Base-by-base conservation (phyloP, 164 flowering plant genomes). In the Macadamia integrifolia region DNA sequence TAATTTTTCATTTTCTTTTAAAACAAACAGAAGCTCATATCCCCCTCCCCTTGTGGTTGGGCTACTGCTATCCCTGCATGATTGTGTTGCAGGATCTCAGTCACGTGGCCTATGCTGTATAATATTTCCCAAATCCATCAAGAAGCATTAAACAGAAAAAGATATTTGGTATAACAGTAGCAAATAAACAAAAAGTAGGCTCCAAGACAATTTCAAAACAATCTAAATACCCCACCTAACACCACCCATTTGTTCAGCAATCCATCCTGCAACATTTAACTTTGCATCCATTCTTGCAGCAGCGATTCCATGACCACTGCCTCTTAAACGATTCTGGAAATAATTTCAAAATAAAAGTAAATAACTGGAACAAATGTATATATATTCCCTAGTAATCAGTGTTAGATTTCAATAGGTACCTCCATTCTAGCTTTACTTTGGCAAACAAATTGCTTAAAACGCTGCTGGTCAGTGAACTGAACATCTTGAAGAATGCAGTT, bases 361-460 rank as follows among this genome's bases (percentile, higher is more conserved):
- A 66, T 60, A 32, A 66, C 58, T 17, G 49, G 43, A 46, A 31
- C 44, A 66, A 44, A 60, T 59, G 40, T 35, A 23, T 14, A 49
- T 35, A 23, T 14, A 49, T 60, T 6, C 23, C 15, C 29, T 31
- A 63, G 8, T 42, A 43, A 61, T 69, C 58, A 13, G 46, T 7
- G n/a, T 55, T 23, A 60, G 52, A 46, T 28, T 70, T 52, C 43
- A 69, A 53, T 18, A 23, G 6, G 7, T 88, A 95, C 99, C 99
- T 95, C 99, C 98, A 95, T 88, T 80, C 96, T 84, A 64, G 98
- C 89, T 89, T 82, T 92, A 83, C 99, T 95, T 74, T 95, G 99
- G 69, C 86, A 89, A 63, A 95, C 97, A 84, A 95, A 95, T 80
- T 95, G 99, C 86, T 86, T 95, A 73, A 95, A 95, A 6, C 99